A percentile compares a stretch with the other conserved stretches of the same genome.
Conservation (phyloP, 805 yeast genomes). For the Scheffersomyces ergatensis region DNA sequence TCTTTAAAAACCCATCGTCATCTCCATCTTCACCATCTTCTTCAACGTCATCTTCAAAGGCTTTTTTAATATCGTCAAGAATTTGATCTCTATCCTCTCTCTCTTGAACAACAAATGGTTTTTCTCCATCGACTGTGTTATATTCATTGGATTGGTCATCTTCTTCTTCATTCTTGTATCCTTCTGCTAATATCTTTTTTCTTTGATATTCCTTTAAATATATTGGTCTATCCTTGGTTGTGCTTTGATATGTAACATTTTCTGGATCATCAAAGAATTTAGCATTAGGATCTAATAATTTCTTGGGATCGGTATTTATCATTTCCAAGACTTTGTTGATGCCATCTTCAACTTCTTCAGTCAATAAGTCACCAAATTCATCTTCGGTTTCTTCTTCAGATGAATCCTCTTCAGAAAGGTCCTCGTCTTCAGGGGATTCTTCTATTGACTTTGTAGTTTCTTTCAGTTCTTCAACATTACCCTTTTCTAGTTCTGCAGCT, state of each 20-base stretch:
- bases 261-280: slow-evolving; percentile 74
- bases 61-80: slow-evolving; percentile 73
- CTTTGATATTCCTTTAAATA: slow-evolving; percentile 92
- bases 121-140: slow-evolving; percentile 50
- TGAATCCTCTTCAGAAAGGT: slow-evolving; percentile 22
- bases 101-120: slow-evolving; percentile 74
- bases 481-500: not conserved
- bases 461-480: not conserved
- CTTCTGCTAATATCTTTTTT: slow-evolving; percentile 71
- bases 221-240: slow-evolving; percentile 53
- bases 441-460: slow-evolving; percentile 11
- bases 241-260: slow-evolving; percentile 12
- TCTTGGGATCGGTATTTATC: slow-evolving; percentile 63
- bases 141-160: slow-evolving; percentile 30
- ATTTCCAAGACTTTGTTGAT: slow-evolving; percentile 70
- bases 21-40: slow-evolving; percentile 44
- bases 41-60: slow-evolving; percentile 47
- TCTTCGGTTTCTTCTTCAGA: slow-evolving; percentile 78
- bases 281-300: slow-evolving; percentile 63
- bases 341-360: slow-evolving; percentile 81
- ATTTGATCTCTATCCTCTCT: slow-evolving; percentile 71
- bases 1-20: slow-evolving; percentile 52
- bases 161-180: slow-evolving; percentile 50
- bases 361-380: slow-evolving; percentile 83
- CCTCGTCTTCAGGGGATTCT: slow-evolving; percentile 15